Conservation (phyloP, 208 protist genomes). For the Trypanosoma scelopori region DNA sequence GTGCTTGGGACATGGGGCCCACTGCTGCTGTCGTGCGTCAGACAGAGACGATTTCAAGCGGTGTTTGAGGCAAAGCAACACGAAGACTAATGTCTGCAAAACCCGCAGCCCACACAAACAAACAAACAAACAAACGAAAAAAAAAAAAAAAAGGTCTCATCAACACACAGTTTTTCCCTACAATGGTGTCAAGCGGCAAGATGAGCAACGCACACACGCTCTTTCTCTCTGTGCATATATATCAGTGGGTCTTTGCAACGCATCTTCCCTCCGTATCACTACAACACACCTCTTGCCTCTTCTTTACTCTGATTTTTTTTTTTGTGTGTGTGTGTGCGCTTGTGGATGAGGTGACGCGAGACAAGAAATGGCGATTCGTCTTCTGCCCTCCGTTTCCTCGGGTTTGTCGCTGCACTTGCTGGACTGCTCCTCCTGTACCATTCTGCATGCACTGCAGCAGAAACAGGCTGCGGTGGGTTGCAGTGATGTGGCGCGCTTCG, state of each 20-base stretch:
- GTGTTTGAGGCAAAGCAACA: conserved; percentile 35
- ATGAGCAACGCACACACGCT: not conserved
- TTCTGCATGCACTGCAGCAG: conserved; percentile 20
- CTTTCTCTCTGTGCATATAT: not conserved
- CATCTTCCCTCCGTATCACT: no score
- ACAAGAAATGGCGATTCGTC: conserved; percentile 1
- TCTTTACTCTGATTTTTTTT: not conserved
- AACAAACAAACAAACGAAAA: no score
- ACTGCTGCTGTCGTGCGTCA: conserved; percentile 40
- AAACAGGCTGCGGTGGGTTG: not conserved
- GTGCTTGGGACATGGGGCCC: conserved; percentile 26
- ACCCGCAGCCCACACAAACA: no score
- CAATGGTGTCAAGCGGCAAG: no score
- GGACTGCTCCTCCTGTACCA: conserved; percentile 51
- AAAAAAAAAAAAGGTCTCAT: no score
- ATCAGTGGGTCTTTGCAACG: no score
- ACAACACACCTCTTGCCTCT: no score
- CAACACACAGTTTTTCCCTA: not conserved
- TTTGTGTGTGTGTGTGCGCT: no score
- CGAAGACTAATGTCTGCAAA: conserved; percentile 25
- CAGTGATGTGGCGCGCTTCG: not conserved
- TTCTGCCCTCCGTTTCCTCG: conserved; percentile 6
- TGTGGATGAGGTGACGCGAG: not conserved
- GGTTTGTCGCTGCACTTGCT: conserved; percentile 37
- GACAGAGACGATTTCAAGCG: conserved; percentile 27